A percentile compares a stretch with the other conserved stretches of the same genome.
These are phyloP conservation scores for Aspergillus spinulosporus DNA, from an alignment of 2,329 filamentous ascomycete species.

Conservation along the genomic window DNA sequence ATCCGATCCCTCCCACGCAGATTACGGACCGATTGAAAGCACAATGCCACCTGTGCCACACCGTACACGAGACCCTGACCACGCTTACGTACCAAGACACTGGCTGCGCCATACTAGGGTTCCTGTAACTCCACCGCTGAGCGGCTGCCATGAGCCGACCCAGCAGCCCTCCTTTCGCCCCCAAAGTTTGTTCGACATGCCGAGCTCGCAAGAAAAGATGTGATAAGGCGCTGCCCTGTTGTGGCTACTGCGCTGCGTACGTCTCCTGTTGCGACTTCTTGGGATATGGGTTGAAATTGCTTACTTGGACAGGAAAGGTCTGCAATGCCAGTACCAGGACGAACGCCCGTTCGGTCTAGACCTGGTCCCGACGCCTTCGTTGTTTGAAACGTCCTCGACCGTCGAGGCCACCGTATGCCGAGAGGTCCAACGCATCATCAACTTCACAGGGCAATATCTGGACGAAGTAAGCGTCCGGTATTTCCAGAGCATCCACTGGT, in stretches of 20 bases:
- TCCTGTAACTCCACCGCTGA: background rate
- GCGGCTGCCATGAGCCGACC: background rate
- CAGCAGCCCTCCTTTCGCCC: background rate
- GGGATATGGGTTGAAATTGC: background rate
- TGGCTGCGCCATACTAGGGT: background rate
- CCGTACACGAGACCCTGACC: too few species aligned
- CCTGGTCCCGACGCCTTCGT: background rate
- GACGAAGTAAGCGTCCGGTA: slow-evolving; percentile 32
- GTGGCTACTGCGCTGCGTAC: slow-evolving; percentile 19
- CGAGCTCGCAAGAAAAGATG: slow-evolving; percentile 23
- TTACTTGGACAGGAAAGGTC: background rate
- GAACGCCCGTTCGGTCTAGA: background rate
- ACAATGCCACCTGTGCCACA: too few species aligned
- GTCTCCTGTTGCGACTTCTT: background rate
- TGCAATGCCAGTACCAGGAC: background rate
- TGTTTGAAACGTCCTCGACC: background rate
- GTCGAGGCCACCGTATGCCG: background rate
- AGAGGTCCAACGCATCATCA: background rate
- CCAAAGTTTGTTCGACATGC: slow-evolving; percentile 17
- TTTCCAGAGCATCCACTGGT: slow-evolving; percentile 31
- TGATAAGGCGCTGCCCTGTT: slow-evolving; percentile 19
- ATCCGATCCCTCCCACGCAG: background rate
- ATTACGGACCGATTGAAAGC: background rate
- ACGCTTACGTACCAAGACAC: background rate
- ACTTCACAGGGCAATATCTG: slow-evolving; percentile 18